Percentiles rank a stretch among this genome's conserved stretches.
phyloP scores from a whole-genome alignment of 371 early-diverging fungal species.

The Mortierella sp. region DNA sequence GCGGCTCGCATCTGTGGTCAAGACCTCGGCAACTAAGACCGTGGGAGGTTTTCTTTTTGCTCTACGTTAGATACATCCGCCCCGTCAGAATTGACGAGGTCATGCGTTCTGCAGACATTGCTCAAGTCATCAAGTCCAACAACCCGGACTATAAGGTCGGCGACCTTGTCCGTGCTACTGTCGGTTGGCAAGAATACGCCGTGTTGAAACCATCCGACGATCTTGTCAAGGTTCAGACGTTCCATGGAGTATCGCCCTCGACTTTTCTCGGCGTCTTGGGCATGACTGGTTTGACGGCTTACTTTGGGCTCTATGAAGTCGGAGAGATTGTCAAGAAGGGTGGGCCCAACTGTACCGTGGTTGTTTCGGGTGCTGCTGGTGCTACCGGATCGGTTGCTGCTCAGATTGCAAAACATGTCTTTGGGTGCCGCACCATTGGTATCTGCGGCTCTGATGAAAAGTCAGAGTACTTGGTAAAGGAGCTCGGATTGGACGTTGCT shows the following conservation, averaged over 20 bases:
- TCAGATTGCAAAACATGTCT: slow-evolving; percentile 74
- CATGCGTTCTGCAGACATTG: slow-evolving; percentile 60
- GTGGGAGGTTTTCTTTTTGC: not conserved
- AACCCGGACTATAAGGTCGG: slow-evolving; percentile 58
- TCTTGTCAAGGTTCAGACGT: slow-evolving; percentile 38
- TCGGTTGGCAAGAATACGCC: slow-evolving; percentile 64
- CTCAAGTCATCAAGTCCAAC: slow-evolving; percentile 61
- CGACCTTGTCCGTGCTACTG: slow-evolving; percentile 55
- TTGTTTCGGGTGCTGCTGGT: slow-evolving; percentile 69
- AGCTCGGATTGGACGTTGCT: slow-evolving; percentile 73
- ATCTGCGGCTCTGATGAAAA: slow-evolving; percentile 79
- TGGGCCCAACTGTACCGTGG: slow-evolving; percentile 71
- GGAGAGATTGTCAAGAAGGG: slow-evolving; percentile 52
- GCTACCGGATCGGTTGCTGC: slow-evolving; percentile 70
- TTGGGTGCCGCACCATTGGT: slow-evolving; percentile 73
- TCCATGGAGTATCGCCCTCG: slow-evolving; percentile 56
- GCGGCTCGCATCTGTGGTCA: too few relatives aligned
- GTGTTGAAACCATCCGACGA: slow-evolving; percentile 54
- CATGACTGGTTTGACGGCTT: slow-evolving; percentile 76
- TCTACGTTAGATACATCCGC: slow-evolving; percentile 53
- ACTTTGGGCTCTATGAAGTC: slow-evolving; percentile 65
- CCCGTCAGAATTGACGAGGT: slow-evolving; percentile 63
- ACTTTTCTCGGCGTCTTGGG: slow-evolving; percentile 61
- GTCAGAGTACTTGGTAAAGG: slow-evolving; percentile 66
- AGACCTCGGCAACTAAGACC: too few relatives aligned